Percentiles rank a stretch among this genome's conserved stretches.
Evolutionary conservation across 2,329 filamentous ascomycete species (phyloP).

Genomic region (Fusarium sp.): DNA sequence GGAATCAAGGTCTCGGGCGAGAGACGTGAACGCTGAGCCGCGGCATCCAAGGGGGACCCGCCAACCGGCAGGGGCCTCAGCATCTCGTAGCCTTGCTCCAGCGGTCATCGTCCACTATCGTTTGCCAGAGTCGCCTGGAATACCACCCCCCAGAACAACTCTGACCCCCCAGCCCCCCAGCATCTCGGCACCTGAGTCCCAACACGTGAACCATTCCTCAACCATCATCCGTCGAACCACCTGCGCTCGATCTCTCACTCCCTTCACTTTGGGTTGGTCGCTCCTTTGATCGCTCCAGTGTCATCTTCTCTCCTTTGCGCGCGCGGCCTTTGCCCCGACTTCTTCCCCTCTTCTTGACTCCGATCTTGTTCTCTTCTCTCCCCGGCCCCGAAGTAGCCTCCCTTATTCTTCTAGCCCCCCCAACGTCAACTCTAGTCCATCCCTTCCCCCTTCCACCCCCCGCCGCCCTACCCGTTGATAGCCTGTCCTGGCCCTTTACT

Average conservation of each 20-base stretch:
- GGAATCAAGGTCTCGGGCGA: background rate
- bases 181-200: conserved; percentile 43
- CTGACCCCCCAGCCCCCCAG: conserved; percentile 23
- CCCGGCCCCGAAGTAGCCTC: background rate
- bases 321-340: conserved; percentile 11
- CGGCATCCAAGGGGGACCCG: conserved; percentile 23
- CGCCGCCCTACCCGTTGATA: conserved; percentile 20
- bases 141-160: conserved; percentile 6
- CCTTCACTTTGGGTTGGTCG: conserved; percentile 16
- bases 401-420: background rate
- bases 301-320: conserved; percentile 21
- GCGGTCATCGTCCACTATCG: background rate
- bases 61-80: conserved; percentile 12
- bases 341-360: conserved; percentile 3
- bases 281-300: conserved; percentile 13
- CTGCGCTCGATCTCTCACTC: conserved; percentile 24
- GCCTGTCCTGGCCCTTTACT: conserved; percentile 19
- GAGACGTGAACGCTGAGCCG: conserved; percentile 20
- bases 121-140: conserved; percentile 18
- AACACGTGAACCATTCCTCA: conserved; percentile 47
- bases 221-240: conserved; percentile 43
- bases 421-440: background rate
- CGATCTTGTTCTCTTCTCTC: conserved; percentile 12
- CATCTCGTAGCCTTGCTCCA: background rate
- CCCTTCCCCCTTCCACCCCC: conserved; percentile 5